Conservation (phyloP, 2,329 filamentous ascomycete species). For the Dactylellina cionopaga region DNA sequence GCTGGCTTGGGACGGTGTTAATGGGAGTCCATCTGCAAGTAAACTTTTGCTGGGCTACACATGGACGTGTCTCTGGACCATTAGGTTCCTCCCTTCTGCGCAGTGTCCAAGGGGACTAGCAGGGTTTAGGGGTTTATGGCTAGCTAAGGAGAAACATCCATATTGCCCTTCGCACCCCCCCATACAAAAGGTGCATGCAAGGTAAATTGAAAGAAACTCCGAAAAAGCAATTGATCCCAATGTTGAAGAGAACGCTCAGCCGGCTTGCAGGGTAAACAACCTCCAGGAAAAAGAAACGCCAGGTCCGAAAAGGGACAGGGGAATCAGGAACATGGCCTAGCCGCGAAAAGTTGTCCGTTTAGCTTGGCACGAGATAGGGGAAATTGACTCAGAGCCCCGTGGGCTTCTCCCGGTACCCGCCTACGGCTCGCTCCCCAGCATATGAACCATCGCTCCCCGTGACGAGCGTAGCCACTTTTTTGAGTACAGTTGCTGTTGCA, state of each 20-base stretch:
- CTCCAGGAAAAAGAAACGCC: slow-evolving; percentile 27
- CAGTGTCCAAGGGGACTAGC: slow-evolving; percentile 48
- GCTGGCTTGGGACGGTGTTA: slow-evolving; percentile 45
- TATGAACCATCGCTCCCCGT: not conserved
- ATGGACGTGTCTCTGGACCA: slow-evolving; percentile 52
- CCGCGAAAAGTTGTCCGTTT: slow-evolving; percentile 34
- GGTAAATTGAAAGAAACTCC: slow-evolving; percentile 51
- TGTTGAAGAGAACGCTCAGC: slow-evolving; percentile 36
- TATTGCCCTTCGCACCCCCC: slow-evolving; percentile 36
- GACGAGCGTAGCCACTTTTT: slow-evolving; percentile 15
- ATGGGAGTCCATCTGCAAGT: slow-evolving; percentile 34
- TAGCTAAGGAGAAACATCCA: slow-evolving; percentile 52
- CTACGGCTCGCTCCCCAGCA: slow-evolving; percentile 8
- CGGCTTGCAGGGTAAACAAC: slow-evolving; percentile 37
- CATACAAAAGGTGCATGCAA: slow-evolving; percentile 48
- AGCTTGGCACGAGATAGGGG: slow-evolving; percentile 50
- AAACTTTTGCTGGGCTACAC: slow-evolving; percentile 40
- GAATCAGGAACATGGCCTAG: slow-evolving; percentile 41
- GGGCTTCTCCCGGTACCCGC: slow-evolving; percentile 23
- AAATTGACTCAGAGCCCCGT: slow-evolving; percentile 34
- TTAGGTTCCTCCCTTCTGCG: slow-evolving; percentile 51
- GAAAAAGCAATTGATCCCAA: slow-evolving; percentile 48
- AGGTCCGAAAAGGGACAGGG: slow-evolving; percentile 29
- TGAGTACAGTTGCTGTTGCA: slow-evolving; percentile 1
- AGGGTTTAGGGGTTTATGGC: slow-evolving; percentile 49